A percentile compares a stretch with the other conserved stretches of the same genome.
Evolutionary conservation across 2,329 filamentous ascomycete genomes (phyloP).

Genomic region (Epichloe gansuensis): DNA sequence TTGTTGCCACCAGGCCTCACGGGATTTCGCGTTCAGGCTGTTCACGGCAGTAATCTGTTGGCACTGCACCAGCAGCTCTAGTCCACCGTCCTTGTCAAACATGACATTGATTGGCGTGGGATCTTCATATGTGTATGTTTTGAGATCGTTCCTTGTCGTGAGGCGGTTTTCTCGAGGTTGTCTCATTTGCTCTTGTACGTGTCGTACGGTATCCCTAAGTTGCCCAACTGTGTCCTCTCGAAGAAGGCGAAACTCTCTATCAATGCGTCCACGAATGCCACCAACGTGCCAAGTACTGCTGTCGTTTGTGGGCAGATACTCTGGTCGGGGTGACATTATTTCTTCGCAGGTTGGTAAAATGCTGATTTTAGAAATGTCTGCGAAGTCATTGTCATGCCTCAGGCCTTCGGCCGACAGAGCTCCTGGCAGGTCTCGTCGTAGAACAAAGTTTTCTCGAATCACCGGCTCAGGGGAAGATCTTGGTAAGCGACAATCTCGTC

Average conservation of each 20-base stretch:
- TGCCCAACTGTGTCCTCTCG: constrained; percentile 44
- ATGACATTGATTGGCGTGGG: constrained; percentile 18
- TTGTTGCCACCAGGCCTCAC: constrained; percentile 38
- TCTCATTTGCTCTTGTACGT: constrained; percentile 24
- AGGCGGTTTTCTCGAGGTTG: constrained; percentile 1
- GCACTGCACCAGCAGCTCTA: constrained; percentile 33
- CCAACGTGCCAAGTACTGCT: constrained; percentile 21
- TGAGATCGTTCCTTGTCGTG: constrained; percentile 14
- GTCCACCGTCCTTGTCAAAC: constrained; percentile 26
- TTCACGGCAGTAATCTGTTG: constrained; percentile 26
- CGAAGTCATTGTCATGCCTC: constrained; percentile 39
- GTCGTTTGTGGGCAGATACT: constrained; percentile 32
- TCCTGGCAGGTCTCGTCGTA: constrained; percentile 22
- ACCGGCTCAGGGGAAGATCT: constrained; percentile 6
- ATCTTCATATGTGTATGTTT: constrained; percentile 16
- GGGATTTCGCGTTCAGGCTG: constrained; percentile 13
- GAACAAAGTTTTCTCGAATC: constrained; percentile 16
- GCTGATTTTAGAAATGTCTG: constrained; percentile 31
- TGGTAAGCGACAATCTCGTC: constrained; percentile 7
- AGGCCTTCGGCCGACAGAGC: constrained; percentile 17
- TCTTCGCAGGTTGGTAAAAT: constrained; percentile 38
- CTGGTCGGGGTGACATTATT: constrained; percentile 27
- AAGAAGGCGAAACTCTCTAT: constrained; percentile 43
- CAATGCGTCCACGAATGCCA: constrained; percentile 35
- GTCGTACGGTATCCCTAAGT: constrained; percentile 34